Base-by-base conservation (phyloP, 768 basidiomycete genomes). In the Mycena alexandri region DNA sequence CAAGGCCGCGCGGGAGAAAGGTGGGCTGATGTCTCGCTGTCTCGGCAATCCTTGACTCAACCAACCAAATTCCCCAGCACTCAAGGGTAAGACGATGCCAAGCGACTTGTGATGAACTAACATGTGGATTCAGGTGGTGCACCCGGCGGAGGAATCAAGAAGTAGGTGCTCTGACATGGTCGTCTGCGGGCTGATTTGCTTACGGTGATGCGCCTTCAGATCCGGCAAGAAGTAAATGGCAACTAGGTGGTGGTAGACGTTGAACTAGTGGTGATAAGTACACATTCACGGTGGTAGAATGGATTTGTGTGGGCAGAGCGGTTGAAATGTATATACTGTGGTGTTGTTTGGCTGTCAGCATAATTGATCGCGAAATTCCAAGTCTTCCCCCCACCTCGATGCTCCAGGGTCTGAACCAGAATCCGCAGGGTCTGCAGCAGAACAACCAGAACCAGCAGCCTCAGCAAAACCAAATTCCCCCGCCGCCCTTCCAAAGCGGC, bases 181-280 rank as follows among this genome's bases (percentile, higher is more conserved):
- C 67, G 36, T 58, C 38, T 48, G 46, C 33, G 48, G n/a, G 57
- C 29, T 69, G 61, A 42, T 62, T 61, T 64, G 44, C 19, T 57
- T 46, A 33, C 9, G 36, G 12, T 36, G 57, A 29, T 54, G 29
- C 29, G 29, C 11, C 70, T 48, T 61, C 53, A 91, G 91, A 77
- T 91, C 90, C 41, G 89, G 88, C 52, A 92, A 92, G 87, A 92
- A 92, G 77, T 91, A 83, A n/a, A n/a, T n/a, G n/a, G n/a, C n/a
- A n/a, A n/a, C n/a, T n/a, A n/a, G n/a, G n/a, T n/a, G n/a, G n/a
- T n/a, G n/a, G n/a, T n/a, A n/a, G n/a, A n/a, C n/a, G n/a, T n/a
- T n/a, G n/a, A n/a, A n/a, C n/a, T n/a, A n/a, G n/a, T n/a, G n/a
- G n/a, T n/a, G n/a, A n/a, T n/a, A n/a, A n/a, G n/a, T n/a, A 38